phyloP scores from a whole-genome alignment of 176 grass and related monocot genomes.

The Miscanthus lutarioriparius region DNA sequence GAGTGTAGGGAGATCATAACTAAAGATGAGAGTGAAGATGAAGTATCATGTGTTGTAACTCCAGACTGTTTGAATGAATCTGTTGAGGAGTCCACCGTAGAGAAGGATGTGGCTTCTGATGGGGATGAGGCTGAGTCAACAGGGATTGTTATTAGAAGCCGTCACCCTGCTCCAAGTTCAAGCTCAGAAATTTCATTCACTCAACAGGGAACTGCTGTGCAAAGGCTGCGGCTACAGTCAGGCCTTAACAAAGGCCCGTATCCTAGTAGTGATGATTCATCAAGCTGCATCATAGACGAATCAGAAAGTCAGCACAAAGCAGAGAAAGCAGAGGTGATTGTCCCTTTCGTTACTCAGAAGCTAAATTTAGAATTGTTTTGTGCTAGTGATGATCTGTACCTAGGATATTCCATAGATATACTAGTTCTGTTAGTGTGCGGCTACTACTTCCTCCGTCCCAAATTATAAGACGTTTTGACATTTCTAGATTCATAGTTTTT shows the following conservation, averaged over 20 bases:
- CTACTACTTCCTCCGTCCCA: no score
- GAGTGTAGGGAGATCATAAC: background rate
- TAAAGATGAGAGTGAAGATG: conserved; percentile 31
- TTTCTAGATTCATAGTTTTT: no score
- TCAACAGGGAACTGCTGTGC: conserved; percentile 34
- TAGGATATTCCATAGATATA: background rate
- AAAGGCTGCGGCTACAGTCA: conserved; percentile 39
- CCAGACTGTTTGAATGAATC: conserved; percentile 1
- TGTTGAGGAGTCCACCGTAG: conserved; percentile 26
- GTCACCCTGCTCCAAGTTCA: conserved; percentile 28
- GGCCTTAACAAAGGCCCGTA: conserved; percentile 7
- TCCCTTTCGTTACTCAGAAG: conserved; percentile 10
- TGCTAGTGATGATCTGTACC: background rate
- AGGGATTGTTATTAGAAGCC: conserved; percentile 38
- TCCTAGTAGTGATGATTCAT: conserved; percentile 30
- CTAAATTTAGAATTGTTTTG: background rate
- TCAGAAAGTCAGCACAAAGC: conserved; percentile 2
- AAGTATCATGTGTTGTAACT: conserved; percentile 39
- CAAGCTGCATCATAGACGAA: conserved; percentile 32
- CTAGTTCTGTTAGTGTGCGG: background rate
- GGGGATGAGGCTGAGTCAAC: conserved; percentile 35
- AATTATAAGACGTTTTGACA: no score
- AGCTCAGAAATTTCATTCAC: conserved; percentile 16
- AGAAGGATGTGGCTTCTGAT: conserved; percentile 29
- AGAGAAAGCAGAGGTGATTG: conserved; percentile 37